Evolutionary conservation across 164 flowering plant genomes (phyloP).

Genomic region (Nymphaea colorata): DNA sequence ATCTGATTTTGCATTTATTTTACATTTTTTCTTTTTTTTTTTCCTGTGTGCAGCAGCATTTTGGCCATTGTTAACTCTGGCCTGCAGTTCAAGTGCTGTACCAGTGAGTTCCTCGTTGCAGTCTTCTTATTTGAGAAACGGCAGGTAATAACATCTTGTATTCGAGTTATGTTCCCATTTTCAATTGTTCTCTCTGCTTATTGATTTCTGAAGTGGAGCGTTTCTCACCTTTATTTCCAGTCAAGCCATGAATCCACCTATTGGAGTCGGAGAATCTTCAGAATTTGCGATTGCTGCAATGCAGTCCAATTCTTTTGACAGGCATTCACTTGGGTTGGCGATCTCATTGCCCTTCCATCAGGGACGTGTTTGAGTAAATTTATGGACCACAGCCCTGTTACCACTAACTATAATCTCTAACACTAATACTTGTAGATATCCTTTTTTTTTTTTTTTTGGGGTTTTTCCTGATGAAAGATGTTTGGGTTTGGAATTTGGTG

Average conservation of each 20-base stretch:
- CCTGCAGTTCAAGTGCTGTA: constrained; percentile 23
- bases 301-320: constrained; percentile 36
- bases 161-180: neutral
- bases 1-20: neutral
- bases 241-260: constrained; percentile 28
- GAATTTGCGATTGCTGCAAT: constrained; percentile 35
- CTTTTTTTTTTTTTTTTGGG: no score
- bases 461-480: neutral
- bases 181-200: neutral
- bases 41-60: constrained; percentile 24
- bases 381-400: neutral
- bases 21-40: neutral
- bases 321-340: constrained; percentile 18
- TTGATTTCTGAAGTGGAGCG: neutral
- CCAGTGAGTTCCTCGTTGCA: constrained; percentile 41
- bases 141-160: constrained; percentile 20
- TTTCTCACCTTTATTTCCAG: constrained; percentile 20
- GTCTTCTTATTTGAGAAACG: constrained; percentile 30
- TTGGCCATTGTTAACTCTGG: constrained; percentile 53
- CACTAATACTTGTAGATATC: constrained; percentile 1
- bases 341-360: constrained; percentile 39
- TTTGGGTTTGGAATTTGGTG: neutral
- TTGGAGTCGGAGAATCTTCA: constrained; percentile 37
- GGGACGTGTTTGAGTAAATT: constrained; percentile 23
- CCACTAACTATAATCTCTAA: neutral